phyloP scores from a whole-genome alignment of 2,329 filamentous ascomycete genomes.

The Stachybotrys chartarum region DNA sequence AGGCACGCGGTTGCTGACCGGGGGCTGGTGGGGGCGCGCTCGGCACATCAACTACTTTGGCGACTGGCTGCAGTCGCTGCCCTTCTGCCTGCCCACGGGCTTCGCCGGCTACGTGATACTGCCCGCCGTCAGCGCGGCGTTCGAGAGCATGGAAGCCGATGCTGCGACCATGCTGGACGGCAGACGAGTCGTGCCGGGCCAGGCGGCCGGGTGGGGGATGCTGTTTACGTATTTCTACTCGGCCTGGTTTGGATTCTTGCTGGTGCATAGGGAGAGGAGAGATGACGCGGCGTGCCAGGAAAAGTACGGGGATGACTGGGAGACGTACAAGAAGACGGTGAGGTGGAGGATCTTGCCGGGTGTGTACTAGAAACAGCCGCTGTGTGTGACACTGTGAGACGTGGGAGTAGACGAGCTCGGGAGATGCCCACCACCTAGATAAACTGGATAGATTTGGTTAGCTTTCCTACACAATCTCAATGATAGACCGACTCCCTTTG shows the following conservation, averaged over 20 bases:
- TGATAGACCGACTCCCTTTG: too few species aligned
- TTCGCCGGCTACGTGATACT: constrained; percentile 70
- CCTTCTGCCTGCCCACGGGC: constrained; percentile 78
- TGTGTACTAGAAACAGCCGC: constrained; percentile 50
- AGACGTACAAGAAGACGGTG: constrained; percentile 71
- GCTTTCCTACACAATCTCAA: too few species aligned
- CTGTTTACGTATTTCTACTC: constrained; percentile 88
- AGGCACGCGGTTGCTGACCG: constrained; percentile 70
- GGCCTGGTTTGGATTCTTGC: constrained; percentile 75
- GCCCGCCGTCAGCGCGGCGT: constrained; percentile 32
- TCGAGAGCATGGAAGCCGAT: constrained; percentile 12
- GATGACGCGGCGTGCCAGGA: constrained; percentile 78
- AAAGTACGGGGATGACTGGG: constrained; percentile 87
- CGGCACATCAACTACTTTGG: constrained; percentile 92
- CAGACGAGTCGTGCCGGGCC: constrained; percentile 59
- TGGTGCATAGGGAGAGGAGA: constrained; percentile 74
- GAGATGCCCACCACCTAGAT: too few species aligned
- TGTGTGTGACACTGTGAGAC: too few species aligned
- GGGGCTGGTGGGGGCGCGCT: constrained; percentile 86
- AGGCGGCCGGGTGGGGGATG: constrained; percentile 72
- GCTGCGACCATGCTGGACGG: constrained; percentile 48
- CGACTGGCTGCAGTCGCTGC: constrained; percentile 86
- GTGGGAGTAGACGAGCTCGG: too few species aligned
- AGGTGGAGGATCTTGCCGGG: constrained; percentile 72
- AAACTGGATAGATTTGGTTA: too few species aligned